Base-by-base conservation (phyloP, 192 early-diverging fungal genomes). In the Coemansia sp. region DNA sequence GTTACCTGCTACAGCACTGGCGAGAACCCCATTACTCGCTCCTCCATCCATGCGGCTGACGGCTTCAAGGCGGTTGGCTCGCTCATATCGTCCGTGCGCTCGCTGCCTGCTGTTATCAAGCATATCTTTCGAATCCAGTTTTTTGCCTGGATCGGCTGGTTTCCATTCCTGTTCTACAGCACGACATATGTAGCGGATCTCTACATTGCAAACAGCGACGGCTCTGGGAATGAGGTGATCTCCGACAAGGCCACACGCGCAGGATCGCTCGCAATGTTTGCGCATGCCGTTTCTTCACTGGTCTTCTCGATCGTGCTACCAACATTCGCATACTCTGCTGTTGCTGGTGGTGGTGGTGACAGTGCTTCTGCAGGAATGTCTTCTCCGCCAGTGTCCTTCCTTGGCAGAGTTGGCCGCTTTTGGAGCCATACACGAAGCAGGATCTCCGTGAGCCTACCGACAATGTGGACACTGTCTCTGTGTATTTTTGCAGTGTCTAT, bases 121-220 rank as follows among this genome's bases (percentile, higher is more conserved):
- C 76, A 82, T 52, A 81, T 97, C 19, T 95, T 91, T 68, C 89
- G 89, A 57, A 85, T 93, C 13, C 95, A 98, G 67, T 91, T 98
- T 57, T 94, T 94, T 83, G 86, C 91, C 27, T 98, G 95, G 95
- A 87, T 96, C 70, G 94, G 91, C 10, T 94, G 94, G 92, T 98
- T 98, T 62, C 93, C 95, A 6, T 95, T 97, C 68, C 79, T 98
- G 8, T 97, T 97, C 64, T 98, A 96, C 75, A 85, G 89, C 64
- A 78, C 75, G 4, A 81, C 81, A 7, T 82, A 79, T 52, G 71
- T 83, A 10, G 81, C 79, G 25, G 64, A 70, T 20, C 59, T 74
- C 55, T 64, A 70, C 29, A 62, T 68, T 9, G 61, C 82, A n/a
- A 55, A 44, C 15, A 56, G 66, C 42, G 36, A 36, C 20, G 34